Base-by-base conservation (phyloP, 495 filamentous ascomycete genomes). In the Chaetomium tenue region DNA sequence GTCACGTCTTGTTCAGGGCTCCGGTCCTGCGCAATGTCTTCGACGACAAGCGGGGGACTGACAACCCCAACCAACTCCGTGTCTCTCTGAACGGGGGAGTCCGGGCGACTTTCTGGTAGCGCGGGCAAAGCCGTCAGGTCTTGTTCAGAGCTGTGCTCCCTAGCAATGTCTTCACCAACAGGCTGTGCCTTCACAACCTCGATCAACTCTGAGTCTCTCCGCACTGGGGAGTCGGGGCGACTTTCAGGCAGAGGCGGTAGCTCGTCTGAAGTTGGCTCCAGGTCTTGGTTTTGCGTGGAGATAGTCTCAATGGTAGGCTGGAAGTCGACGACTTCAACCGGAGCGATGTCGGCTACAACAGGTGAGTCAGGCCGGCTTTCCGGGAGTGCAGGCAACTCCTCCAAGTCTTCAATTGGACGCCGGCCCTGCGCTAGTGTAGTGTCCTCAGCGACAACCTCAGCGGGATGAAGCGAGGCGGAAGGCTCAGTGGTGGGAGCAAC, bases 91-190 rank as follows among this genome's bases (percentile, higher is more conserved):
- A 30, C n/a, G 33, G 65, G 62, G 33, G 69, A n/a, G 26, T 3
- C 9, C 6, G 44, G 46, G 16, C 55, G 53, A 16, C 63, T 71
- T 26, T 66, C 66, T 0, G 63, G 69, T 13, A 69, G 63, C 6
- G 57, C 46, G 6, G 67, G 64, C 46, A 69, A 20, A 3, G 42
- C 16, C 13, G 60, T 28, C 12, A 67, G 48, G 18, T 5, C 55
- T 20, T 57, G 57, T 1, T 62, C 39, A 3, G 8, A 40, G 9
- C 40, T 22, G 1, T 37, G 57, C n/a, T 64, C 44, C 40, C 50
- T 25, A 11, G 28, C 5, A 7, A n/a, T 23, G 1, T n/a, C 37
- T 22, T 42, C 33, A 5, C 18, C n/a, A 13, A 18, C n/a, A 22
- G 18, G 53, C n/a, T 22, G 18, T 52, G 22, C 1, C 15, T 16